Conservation (phyloP, 2,329 filamentous ascomycete genomes). For the Colletotrichum sp. region DNA sequence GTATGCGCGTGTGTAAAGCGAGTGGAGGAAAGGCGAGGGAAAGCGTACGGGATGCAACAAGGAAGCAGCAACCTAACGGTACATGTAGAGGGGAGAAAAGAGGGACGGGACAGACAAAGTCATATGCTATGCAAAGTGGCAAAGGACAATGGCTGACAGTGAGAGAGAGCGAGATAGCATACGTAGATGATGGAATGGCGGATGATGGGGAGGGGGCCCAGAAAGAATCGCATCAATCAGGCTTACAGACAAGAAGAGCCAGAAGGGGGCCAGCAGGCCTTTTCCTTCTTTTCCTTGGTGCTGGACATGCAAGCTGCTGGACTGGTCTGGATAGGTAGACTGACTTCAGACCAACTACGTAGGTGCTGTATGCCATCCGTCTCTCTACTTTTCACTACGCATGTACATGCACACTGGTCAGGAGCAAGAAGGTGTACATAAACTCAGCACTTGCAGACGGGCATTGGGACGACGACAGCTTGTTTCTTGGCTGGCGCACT, state of each 20-base stretch:
- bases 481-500: neutral
- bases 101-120: slow-evolving; percentile 7
- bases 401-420: neutral
- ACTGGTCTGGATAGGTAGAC: neutral
- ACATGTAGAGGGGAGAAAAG: neutral
- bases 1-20: neutral
- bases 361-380: neutral
- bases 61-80: neutral
- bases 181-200: slow-evolving; percentile 9
- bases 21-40: neutral
- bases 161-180: neutral
- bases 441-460: neutral
- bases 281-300: slow-evolving; percentile 1
- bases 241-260: neutral
- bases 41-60: neutral
- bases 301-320: neutral
- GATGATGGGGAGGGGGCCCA: neutral
- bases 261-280: neutral
- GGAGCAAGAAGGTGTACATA: neutral
- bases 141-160: neutral
- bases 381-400: neutral
- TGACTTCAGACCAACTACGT: neutral
- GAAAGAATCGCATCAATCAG: slow-evolving; percentile 1
- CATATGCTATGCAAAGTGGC: slow-evolving; percentile 17
- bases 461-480: neutral